phyloP scores from a whole-genome alignment of 805 yeast species.

The Wickerhamomyces hampshirensis region DNA sequence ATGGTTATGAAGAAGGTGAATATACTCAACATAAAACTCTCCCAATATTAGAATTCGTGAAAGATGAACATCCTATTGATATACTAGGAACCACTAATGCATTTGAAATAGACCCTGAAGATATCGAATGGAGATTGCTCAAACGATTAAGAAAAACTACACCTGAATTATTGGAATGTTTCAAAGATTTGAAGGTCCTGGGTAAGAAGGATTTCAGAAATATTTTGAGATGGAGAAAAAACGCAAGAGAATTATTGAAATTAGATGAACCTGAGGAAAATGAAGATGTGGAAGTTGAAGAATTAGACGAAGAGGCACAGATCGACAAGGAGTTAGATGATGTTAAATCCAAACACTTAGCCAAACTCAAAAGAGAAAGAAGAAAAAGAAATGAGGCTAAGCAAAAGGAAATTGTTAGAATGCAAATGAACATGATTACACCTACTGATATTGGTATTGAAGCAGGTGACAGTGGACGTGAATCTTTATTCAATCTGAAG shows the following conservation, averaged over 20 bases:
- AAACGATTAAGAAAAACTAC: slow-evolving; percentile 74
- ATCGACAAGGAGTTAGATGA: slow-evolving; percentile 80
- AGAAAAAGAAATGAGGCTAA: slow-evolving; percentile 76
- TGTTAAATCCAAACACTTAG: slow-evolving; percentile 65
- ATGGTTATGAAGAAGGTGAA: slow-evolving; percentile 96
- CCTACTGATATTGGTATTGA: slow-evolving; percentile 92
- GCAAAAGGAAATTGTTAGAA: slow-evolving; percentile 82
- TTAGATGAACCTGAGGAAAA: slow-evolving; percentile 50
- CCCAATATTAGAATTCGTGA: slow-evolving; percentile 77
- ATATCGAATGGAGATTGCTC: slow-evolving; percentile 68
- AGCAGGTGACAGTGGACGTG: slow-evolving; percentile 76
- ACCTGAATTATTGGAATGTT: slow-evolving; percentile 71
- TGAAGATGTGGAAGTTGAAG: slow-evolving; percentile 49
- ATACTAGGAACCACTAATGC: slow-evolving; percentile 69
- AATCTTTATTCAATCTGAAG: slow-evolving; percentile 75
- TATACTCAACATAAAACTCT: slow-evolving; percentile 62
- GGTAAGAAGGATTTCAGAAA: slow-evolving; percentile 91
- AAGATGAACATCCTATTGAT: slow-evolving; percentile 76
- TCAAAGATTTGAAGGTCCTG: slow-evolving; percentile 87
- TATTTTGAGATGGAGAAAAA: slow-evolving; percentile 83
- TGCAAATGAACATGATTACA: slow-evolving; percentile 95
- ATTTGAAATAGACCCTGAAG: slow-evolving; percentile 52
- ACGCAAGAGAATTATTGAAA: slow-evolving; percentile 74
- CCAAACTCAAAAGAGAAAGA: slow-evolving; percentile 71
- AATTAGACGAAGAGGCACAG: slow-evolving; percentile 80